Percentiles rank a stretch among this genome's conserved stretches.
phyloP scores from a whole-genome alignment of 2,329 filamentous ascomycete species.

The Emmonsiellopsis sp. region DNA sequence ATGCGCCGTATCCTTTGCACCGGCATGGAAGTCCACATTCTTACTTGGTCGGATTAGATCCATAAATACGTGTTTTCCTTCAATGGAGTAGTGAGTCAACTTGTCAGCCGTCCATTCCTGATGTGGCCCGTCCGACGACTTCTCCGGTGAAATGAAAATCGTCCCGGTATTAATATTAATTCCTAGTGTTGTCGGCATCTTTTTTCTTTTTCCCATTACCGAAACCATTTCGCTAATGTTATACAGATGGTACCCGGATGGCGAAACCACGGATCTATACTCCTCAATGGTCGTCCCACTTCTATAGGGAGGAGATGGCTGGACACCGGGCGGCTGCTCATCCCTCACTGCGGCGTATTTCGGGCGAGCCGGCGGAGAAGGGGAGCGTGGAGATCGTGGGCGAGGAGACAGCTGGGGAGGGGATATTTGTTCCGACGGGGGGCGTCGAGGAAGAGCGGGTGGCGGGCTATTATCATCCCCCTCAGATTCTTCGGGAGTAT shows the following conservation, averaged over 20 bases:
- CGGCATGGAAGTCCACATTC: constrained; percentile 93
- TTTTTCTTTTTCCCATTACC: constrained; percentile 94
- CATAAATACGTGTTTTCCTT: constrained; percentile 95
- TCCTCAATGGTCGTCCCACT: constrained; percentile 37
- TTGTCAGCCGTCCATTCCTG: constrained; percentile 92
- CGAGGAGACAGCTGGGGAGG: constrained; percentile 50
- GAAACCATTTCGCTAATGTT: constrained; percentile 97
- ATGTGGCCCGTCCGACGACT: constrained; percentile 68
- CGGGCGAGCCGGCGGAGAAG: constrained; percentile 35
- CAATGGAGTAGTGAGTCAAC: constrained; percentile 94
- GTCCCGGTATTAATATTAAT: constrained; percentile 80
- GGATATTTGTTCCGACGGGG: constrained; percentile 39
- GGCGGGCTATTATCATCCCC: constrained; percentile 47
- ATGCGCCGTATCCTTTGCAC: constrained; percentile 89
- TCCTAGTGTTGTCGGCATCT: constrained; percentile 95
- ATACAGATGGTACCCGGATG: constrained; percentile 84
- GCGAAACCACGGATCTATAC: constrained; percentile 40
- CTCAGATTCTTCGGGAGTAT: constrained; percentile 59
- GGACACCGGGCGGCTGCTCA: constrained; percentile 31
- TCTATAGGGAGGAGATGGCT: constrained; percentile 46
- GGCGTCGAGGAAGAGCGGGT: constrained; percentile 55
- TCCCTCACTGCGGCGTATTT: constrained; percentile 28
- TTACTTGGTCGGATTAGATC: constrained; percentile 87
- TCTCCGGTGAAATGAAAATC: constrained; percentile 85
- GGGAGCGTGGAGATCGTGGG: constrained; percentile 46